phyloP scores from a whole-genome alignment of 805 yeast genomes.

The Komagataella mondaviorum region DNA sequence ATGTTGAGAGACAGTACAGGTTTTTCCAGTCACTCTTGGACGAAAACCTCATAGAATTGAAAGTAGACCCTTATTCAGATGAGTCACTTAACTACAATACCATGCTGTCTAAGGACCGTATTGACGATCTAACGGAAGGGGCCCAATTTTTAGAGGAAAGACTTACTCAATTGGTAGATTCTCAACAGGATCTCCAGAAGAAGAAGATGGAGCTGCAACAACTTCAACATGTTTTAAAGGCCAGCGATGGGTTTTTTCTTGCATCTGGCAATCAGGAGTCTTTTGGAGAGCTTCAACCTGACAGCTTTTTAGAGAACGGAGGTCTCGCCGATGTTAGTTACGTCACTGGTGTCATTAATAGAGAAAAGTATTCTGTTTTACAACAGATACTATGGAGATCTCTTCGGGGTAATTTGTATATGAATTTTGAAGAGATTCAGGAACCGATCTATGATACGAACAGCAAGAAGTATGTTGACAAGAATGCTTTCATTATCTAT shows the following conservation, averaged over 20 bases:
- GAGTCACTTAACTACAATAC: slow-evolving; percentile 13
- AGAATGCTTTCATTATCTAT: slow-evolving; percentile 77
- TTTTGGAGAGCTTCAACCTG: slow-evolving; percentile 14
- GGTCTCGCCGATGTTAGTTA: slow-evolving; percentile 27
- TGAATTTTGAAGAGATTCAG: slow-evolving; percentile 60
- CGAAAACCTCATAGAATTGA: slow-evolving; percentile 16
- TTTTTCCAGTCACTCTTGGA: slow-evolving; percentile 36
- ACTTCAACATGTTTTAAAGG: slow-evolving; percentile 45
- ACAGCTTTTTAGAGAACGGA: slow-evolving; percentile 24
- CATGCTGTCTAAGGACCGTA: slow-evolving; percentile 6
- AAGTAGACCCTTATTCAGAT: slow-evolving; percentile 15
- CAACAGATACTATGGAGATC: slow-evolving; percentile 87
- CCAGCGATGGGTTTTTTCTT: slow-evolving; percentile 35
- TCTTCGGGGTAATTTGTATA: slow-evolving; percentile 80
- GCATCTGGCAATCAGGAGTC: not conserved
- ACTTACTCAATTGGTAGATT: slow-evolving; percentile 54
- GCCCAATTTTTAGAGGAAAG: slow-evolving; percentile 63
- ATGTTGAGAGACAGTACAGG: slow-evolving; percentile 76
- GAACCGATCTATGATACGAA: slow-evolving; percentile 55
- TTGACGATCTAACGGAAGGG: slow-evolving; percentile 57
- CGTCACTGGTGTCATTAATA: slow-evolving; percentile 72
- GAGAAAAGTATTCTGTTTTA: slow-evolving; percentile 54
- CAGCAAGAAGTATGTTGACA: slow-evolving; percentile 42
- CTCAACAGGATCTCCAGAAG: slow-evolving; percentile 48
- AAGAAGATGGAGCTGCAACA: slow-evolving; percentile 60